phyloP scores from a whole-genome alignment of 441 rosid genomes.

The Daphne laureola region DNA sequence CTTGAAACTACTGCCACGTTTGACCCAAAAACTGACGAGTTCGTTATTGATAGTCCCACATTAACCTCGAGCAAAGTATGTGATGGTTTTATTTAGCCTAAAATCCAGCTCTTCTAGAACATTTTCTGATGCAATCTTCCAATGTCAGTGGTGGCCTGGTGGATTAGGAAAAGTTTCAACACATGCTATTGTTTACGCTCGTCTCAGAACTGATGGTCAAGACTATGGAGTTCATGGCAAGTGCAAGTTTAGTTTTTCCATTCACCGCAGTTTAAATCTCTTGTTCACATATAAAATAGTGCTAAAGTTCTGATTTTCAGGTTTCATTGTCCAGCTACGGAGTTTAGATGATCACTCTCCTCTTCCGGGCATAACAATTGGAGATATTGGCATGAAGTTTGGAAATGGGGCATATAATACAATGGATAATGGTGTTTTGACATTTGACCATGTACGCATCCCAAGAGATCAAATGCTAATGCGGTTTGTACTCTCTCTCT shows the following conservation, averaged over 20 bases:
- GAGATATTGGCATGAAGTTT: conserved; percentile 90
- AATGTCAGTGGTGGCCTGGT: conserved; percentile 97
- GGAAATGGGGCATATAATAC: conserved; percentile 86
- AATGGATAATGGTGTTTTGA: conserved; percentile 91
- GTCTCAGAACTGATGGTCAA: conserved; percentile 59
- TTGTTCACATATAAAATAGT: conserved; percentile 15
- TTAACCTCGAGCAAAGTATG: conserved; percentile 86
- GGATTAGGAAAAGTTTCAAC: conserved; percentile 88
- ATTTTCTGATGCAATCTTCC: conserved; percentile 5
- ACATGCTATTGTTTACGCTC: conserved; percentile 88
- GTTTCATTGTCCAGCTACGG: conserved; percentile 89
- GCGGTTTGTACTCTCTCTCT: conserved; percentile 43
- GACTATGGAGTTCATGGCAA: conserved; percentile 88
- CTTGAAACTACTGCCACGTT: conserved; percentile 95
- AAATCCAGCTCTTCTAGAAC: neutral
- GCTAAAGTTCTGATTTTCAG: conserved; percentile 34
- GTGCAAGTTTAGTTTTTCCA: conserved; percentile 3
- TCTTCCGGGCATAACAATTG: conserved; percentile 82
- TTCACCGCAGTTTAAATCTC: neutral
- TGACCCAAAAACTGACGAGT: conserved; percentile 82
- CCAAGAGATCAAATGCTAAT: conserved; percentile 94
- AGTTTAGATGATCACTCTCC: conserved; percentile 92
- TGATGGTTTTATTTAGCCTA: conserved; percentile 10
- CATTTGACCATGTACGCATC: conserved; percentile 81
- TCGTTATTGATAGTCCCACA: conserved; percentile 76